Base-by-base conservation (phyloP, 768 basidiomycete genomes). In the Rubroboletus satanas region DNA sequence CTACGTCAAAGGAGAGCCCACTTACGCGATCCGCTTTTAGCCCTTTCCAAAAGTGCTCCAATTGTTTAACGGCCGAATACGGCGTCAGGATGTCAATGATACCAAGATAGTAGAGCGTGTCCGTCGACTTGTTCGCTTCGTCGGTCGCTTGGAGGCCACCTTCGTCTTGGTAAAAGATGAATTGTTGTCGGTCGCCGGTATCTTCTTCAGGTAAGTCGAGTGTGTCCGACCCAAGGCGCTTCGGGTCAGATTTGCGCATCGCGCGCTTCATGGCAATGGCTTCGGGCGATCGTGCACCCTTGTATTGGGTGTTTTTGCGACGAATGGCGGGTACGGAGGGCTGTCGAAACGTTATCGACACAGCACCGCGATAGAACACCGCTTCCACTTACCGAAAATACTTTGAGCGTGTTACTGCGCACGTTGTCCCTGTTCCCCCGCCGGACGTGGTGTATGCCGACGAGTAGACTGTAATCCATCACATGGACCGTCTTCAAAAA, bases 31-130 rank as follows among this genome's bases (percentile, higher is more conserved):
- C 94, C 33, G 88, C 87, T 11, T 79, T 80, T 62, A 97, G 70
- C 28, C 93, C 91, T 74, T 97, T 96, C 91, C 93, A 98, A 54
- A 92, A 76, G 70, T 91, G 87, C 71, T 99, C 97, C 18, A 87
- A 51, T 68, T 83, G 84, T 79, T 99, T 99, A 56, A 80, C 62
- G 18, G 69, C 61, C 18, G 78, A 82, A 69, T 92, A 99, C 2
- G 95, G 96, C 26, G 97, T 98, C 56, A 95, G 74, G 60, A 98
- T 98, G 71, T 99, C 97, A 65, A 99, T 99, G 51, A 99, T 82
- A 23, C 97, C 96, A 9, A 98, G 77, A 70, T 98, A 98, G 71
- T 96, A 97, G 52, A 97, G 88, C 45, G 83, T 83, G 59, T 88
- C 86, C 72, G 87, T 71, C 2, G 77, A 71, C 18, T 80, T 77